Conservation (phyloP, 768 basidiomycete genomes). For the Russula emetica region DNA sequence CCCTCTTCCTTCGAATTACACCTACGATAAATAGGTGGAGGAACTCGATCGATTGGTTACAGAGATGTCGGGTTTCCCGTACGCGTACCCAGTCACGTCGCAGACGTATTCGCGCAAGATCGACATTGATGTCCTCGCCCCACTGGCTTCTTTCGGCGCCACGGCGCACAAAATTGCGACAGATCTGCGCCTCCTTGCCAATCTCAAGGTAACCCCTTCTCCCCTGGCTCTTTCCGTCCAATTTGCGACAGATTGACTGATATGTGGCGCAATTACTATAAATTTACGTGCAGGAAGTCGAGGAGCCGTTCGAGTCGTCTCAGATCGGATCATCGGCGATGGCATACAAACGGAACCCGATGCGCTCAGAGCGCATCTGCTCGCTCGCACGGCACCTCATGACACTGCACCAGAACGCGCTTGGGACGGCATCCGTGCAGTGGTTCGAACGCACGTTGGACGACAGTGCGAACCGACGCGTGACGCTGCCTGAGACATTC, state of each 20-base stretch:
- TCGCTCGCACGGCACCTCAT: slow-evolving; percentile 94
- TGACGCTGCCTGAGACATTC: slow-evolving; percentile 96
- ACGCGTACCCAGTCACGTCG: slow-evolving; percentile 95
- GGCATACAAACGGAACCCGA: slow-evolving; percentile 99
- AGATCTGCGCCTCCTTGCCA: slow-evolving; percentile 89
- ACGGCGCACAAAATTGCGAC: slow-evolving; percentile 98
- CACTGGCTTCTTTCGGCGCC: slow-evolving; percentile 84
- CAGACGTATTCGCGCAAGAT: slow-evolving; percentile 99
- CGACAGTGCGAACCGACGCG: slow-evolving; percentile 95
- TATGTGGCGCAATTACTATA: too few relatives aligned
- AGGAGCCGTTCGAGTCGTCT: slow-evolving; percentile 98
- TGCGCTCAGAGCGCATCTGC: slow-evolving; percentile 98
- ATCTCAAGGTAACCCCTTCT: slow-evolving; percentile 64
- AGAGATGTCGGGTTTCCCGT: slow-evolving; percentile 84
- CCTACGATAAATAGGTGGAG: slow-evolving; percentile 60
- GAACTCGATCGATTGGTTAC: slow-evolving; percentile 86
- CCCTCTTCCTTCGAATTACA: neutral
- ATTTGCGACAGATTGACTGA: neutral
- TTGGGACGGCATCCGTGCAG: slow-evolving; percentile 92
- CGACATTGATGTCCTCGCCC: slow-evolving; percentile 87
- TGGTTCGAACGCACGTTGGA: slow-evolving; percentile 99
- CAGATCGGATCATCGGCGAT: slow-evolving; percentile 97
- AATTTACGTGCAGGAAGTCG: slow-evolving; percentile 64
- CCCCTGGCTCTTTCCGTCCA: too few relatives aligned
- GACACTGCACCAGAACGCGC: slow-evolving; percentile 91